Conservation (phyloP, 345 rosid genomes). For the Salix arbutifolia region DNA sequence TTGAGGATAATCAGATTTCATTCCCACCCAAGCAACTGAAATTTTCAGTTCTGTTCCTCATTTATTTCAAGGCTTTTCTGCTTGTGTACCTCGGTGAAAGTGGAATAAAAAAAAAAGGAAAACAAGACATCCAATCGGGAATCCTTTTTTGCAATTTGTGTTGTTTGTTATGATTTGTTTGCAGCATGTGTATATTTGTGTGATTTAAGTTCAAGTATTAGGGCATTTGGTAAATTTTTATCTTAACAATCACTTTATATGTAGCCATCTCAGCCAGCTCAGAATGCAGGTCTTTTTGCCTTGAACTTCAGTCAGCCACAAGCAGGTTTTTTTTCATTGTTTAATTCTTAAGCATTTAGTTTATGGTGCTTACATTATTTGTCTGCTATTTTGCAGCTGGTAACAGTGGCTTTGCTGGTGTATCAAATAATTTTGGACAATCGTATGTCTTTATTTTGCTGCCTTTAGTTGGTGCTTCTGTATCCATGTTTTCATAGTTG, state of each 20-base stretch:
- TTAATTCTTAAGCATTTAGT: neutral
- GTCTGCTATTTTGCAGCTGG: slow-evolving; percentile 31
- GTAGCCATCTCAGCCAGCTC: slow-evolving; percentile 54
- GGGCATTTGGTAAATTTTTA: slow-evolving; percentile 8
- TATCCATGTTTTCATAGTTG: neutral
- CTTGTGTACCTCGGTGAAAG: neutral
- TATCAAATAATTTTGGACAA: slow-evolving; percentile 46
- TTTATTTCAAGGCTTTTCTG: neutral
- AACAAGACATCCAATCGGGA: neutral
- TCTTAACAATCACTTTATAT: slow-evolving; percentile 8
- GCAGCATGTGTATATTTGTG: neutral
- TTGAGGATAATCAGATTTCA: neutral
- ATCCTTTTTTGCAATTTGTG: neutral
- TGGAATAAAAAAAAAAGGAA: neutral
- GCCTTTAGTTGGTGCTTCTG: neutral
- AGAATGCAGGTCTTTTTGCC: slow-evolving; percentile 38
- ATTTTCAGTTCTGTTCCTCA: neutral
- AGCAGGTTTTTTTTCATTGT: slow-evolving; percentile 35
- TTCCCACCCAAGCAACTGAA: neutral
- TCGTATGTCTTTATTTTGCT: slow-evolving; percentile 37
- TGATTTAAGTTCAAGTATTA: neutral
- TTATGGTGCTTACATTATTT: slow-evolving; percentile 10
- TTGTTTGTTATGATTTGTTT: neutral
- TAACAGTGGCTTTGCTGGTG: slow-evolving; percentile 39
- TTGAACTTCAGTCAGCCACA: slow-evolving; percentile 57